phyloP scores from a whole-genome alignment of 2,329 filamentous ascomycete genomes.

The Sarocladiaceae sp. region DNA sequence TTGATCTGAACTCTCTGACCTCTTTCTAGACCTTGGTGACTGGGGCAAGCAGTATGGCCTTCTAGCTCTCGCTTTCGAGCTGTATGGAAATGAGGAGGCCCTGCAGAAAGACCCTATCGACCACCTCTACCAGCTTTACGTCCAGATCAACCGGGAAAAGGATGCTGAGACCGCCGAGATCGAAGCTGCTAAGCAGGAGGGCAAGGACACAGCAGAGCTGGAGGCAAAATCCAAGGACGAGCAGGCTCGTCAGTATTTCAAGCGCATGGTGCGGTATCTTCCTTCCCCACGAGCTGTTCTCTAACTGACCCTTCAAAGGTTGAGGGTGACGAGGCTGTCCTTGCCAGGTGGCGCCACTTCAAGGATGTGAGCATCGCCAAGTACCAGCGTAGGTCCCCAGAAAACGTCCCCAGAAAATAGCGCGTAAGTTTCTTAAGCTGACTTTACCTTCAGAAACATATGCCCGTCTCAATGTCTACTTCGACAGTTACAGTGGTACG shows the following conservation, averaged over 20 bases:
- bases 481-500: constrained; percentile 53
- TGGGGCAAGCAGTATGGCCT: constrained; percentile 77
- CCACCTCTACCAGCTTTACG: constrained; percentile 77
- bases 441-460: constrained; percentile 45
- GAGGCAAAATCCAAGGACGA: constrained; percentile 60
- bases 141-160: constrained; percentile 66
- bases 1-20: not conserved
- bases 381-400: constrained; percentile 46
- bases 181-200: constrained; percentile 47
- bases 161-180: constrained; percentile 60
- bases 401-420: no score
- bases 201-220: constrained; percentile 41
- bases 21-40: constrained; percentile 56
- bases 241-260: constrained; percentile 67
- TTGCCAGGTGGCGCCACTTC: constrained; percentile 60
- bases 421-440: no score
- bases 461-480: constrained; percentile 62
- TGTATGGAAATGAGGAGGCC: constrained; percentile 67
- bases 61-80: constrained; percentile 67
- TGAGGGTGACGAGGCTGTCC: constrained; percentile 54
- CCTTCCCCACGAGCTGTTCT: not conserved
- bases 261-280: constrained; percentile 42
- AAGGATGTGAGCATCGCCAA: constrained; percentile 60
- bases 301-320: constrained; percentile 28
- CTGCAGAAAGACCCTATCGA: constrained; percentile 70